Conservation (phyloP, 345 rosid species). For the Aurinia saxatilis region DNA sequence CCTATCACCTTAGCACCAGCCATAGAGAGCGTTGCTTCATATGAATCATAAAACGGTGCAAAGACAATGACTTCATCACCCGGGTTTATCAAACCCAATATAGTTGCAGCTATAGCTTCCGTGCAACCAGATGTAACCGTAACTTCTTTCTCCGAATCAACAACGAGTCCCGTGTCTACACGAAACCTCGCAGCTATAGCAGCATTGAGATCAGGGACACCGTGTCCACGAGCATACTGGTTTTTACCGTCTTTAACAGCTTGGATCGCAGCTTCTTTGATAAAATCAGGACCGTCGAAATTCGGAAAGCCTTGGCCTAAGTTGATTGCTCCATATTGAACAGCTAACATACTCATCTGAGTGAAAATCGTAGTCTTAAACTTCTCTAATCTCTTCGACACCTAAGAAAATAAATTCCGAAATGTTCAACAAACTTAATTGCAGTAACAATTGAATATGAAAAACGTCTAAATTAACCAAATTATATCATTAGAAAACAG, state of each 20-base stretch:
- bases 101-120: conserved; percentile 88
- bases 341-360: conserved; percentile 80
- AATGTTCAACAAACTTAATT: background rate
- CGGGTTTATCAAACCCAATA: conserved; percentile 82
- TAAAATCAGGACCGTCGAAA: conserved; percentile 94
- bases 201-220: conserved; percentile 62
- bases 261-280: conserved; percentile 88
- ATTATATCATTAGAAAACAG: too few species aligned
- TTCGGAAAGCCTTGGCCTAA: conserved; percentile 97
- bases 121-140: conserved; percentile 96
- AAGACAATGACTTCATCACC: conserved; percentile 90
- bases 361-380: conserved; percentile 95
- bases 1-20: conserved; percentile 79
- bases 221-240: conserved; percentile 91
- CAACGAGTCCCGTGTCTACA: conserved; percentile 62
- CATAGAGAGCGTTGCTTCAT: conserved; percentile 95
- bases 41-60: conserved; percentile 91
- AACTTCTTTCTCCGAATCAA: conserved; percentile 85
- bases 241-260: conserved; percentile 87
- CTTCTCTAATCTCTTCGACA: conserved; percentile 85
- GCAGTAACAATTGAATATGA: too few species aligned
- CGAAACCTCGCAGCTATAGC: conserved; percentile 66
- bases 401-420: conserved; percentile 25
- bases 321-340: conserved; percentile 84
- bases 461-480: background rate